Percentiles rank a stretch among this genome's conserved stretches.
Conservation (phyloP, 192 early-diverging fungal genomes). For the Tieghemiomyces parasiticus region DNA sequence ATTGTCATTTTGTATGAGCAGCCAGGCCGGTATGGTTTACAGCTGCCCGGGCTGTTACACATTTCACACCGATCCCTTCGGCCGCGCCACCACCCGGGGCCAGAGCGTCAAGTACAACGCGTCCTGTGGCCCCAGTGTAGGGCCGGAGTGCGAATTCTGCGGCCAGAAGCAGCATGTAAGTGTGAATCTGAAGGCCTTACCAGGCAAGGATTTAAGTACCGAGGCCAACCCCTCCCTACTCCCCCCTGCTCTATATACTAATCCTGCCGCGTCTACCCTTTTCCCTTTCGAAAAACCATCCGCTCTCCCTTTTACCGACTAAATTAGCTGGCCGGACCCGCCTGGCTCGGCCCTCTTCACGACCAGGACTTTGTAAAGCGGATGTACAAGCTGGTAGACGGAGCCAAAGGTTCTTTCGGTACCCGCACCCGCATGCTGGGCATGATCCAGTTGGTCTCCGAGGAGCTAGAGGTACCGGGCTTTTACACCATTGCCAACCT, state of each 20-base stretch:
- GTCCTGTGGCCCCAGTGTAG: constrained; percentile 40
- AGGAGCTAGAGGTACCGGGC: constrained; percentile 64
- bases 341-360: constrained; percentile 77
- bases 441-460: constrained; percentile 82
- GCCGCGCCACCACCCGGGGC: constrained; percentile 37
- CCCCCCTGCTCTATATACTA: too few relatives aligned
- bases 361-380: constrained; percentile 63
- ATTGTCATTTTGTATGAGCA: too few relatives aligned
- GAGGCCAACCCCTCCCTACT: too few relatives aligned
- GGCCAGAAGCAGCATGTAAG: constrained; percentile 51
- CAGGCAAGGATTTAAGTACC: too few relatives aligned
- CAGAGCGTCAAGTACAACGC: constrained; percentile 44
- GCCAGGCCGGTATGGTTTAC: constrained; percentile 71
- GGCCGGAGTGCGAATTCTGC: constrained; percentile 57
- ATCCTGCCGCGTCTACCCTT: too few relatives aligned
- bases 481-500: constrained; percentile 64
- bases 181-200: too few relatives aligned
- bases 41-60: constrained; percentile 71
- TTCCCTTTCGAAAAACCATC: too few relatives aligned
- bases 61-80: constrained; percentile 58
- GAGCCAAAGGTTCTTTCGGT: constrained; percentile 37
- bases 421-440: constrained; percentile 83
- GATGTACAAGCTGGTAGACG: constrained; percentile 44
- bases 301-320: too few relatives aligned
- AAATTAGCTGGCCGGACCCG: constrained; percentile 76